Evolutionary conservation across 108 stramenopile species (phyloP).

Genomic region (Aurantiochytrium sp.): DNA sequence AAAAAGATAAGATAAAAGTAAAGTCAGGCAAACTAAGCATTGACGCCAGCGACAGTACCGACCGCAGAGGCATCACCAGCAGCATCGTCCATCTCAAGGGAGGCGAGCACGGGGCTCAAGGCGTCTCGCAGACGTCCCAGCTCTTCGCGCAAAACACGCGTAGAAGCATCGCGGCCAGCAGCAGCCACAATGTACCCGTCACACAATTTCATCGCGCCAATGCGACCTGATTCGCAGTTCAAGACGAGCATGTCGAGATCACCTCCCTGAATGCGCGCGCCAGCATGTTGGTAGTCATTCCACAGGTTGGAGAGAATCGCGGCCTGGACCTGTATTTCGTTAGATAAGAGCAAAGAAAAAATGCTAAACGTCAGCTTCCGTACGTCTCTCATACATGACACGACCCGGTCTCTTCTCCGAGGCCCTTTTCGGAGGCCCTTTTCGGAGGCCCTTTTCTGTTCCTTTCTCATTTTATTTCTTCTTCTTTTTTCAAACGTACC

Average conservation of each 20-base stretch:
- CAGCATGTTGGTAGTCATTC: background rate
- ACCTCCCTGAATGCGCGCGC: background rate
- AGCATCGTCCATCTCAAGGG: background rate
- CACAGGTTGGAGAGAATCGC: slow-evolving; percentile 4
- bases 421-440: background rate
- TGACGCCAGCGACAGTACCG: no score
- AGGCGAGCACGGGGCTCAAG: background rate
- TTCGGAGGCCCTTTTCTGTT: background rate
- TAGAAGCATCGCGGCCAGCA: background rate
- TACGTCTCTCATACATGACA: background rate
- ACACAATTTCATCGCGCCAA: background rate
- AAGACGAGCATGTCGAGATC: background rate
- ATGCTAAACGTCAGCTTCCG: background rate
- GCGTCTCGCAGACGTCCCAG: background rate
- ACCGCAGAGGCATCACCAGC: no score
- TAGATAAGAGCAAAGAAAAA: background rate
- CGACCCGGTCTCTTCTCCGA: background rate
- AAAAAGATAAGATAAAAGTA: no score
- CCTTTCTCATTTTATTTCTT: background rate
- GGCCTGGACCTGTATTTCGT: background rate
- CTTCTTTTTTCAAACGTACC: background rate
- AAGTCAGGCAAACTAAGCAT: no score
- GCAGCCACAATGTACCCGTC: background rate
- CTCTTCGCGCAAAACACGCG: background rate
- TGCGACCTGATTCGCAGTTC: background rate